Percentiles rank a stretch among this genome's conserved stretches.
phyloP scores from a whole-genome alignment of 1,139 yeast genomes.

The Zygosaccharomyces sapae region DNA sequence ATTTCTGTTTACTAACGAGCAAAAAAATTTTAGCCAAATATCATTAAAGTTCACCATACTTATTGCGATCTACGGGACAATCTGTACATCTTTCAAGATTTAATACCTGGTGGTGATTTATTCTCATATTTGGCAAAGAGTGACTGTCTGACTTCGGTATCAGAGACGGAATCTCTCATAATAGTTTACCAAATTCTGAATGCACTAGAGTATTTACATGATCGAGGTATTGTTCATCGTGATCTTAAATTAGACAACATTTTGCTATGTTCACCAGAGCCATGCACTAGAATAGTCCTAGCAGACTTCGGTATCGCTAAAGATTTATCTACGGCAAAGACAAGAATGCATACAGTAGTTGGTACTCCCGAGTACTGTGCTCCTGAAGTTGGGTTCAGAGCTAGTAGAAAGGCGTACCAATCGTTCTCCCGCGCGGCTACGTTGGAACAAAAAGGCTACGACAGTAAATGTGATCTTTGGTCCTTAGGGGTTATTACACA shows the following conservation, averaged over 20 bases:
- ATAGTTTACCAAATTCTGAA: constrained; percentile 53
- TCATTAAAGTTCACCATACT: constrained; percentile 44
- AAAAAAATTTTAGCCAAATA: constrained; percentile 39
- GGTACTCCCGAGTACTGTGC: constrained; percentile 71
- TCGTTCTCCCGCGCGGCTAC: constrained; percentile 32
- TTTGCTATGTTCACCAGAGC: constrained; percentile 48
- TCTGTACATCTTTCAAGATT: constrained; percentile 49
- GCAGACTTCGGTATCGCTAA: constrained; percentile 71
- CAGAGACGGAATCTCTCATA: constrained; percentile 52
- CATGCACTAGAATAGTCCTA: constrained; percentile 48
- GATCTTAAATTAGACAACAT: constrained; percentile 59
- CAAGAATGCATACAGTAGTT: constrained; percentile 51
- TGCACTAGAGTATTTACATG: constrained; percentile 54
- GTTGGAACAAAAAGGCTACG: constrained; percentile 42
- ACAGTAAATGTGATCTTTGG: constrained; percentile 62
- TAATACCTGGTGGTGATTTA: constrained; percentile 60
- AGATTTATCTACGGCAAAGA: constrained; percentile 32
- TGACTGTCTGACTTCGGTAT: constrained; percentile 40
- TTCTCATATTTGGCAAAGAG: constrained; percentile 55
- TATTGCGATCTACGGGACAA: constrained; percentile 38
- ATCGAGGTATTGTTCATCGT: constrained; percentile 48
- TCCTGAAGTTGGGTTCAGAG: constrained; percentile 54
- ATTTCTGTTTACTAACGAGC: constrained; percentile 16
- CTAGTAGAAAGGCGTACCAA: constrained; percentile 27
- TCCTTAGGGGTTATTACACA: constrained; percentile 58